These are phyloP conservation scores for Paramecium biaurelia DNA, from an alignment of 73 alveolate genomes.

Conservation along the genomic window DNA sequence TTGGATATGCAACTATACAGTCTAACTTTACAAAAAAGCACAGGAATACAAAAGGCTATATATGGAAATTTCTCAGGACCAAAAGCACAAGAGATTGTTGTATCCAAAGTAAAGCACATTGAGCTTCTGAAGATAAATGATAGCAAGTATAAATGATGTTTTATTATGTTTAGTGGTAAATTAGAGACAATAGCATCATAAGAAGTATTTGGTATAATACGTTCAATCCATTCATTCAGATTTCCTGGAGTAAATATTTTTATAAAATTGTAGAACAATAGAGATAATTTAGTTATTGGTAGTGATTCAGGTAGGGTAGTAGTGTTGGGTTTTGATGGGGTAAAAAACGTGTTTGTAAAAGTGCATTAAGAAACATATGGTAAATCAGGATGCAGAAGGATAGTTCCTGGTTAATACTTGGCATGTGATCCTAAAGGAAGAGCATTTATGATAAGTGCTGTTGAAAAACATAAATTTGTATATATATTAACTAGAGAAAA, in stretches of 20 bases:
- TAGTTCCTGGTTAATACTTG: constrained; percentile 99
- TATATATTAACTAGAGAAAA: constrained; percentile 96
- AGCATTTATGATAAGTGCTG: constrained; percentile 98
- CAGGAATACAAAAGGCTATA: constrained; percentile 95
- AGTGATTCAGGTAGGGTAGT: constrained; percentile 94
- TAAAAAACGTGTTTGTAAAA: constrained; percentile 80
- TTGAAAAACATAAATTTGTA: constrained; percentile 98
- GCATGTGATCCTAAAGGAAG: constrained; percentile 99
- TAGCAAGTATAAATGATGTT: background rate
- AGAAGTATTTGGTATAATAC: constrained; percentile 93
- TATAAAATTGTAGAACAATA: background rate
- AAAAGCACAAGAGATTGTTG: constrained; percentile 91
- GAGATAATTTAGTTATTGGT: constrained; percentile 78
- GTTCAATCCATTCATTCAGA: constrained; percentile 89
- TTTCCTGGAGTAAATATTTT: constrained; percentile 79
- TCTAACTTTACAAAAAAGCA: constrained; percentile 88
- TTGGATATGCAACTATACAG: constrained; percentile 90
- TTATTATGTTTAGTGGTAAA: constrained; percentile 69
- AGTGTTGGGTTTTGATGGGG: constrained; percentile 81
- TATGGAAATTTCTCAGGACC: constrained; percentile 99
- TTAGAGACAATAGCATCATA: constrained; percentile 70
- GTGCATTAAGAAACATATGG: constrained; percentile 99
- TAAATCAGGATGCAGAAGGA: constrained; percentile 98
- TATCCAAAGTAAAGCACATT: constrained; percentile 81
- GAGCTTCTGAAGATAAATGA: constrained; percentile 70